These are phyloP conservation scores for Solanum chiquidenum DNA, from an alignment of 257 asterid genomes.

Conservation along the genomic window DNA sequence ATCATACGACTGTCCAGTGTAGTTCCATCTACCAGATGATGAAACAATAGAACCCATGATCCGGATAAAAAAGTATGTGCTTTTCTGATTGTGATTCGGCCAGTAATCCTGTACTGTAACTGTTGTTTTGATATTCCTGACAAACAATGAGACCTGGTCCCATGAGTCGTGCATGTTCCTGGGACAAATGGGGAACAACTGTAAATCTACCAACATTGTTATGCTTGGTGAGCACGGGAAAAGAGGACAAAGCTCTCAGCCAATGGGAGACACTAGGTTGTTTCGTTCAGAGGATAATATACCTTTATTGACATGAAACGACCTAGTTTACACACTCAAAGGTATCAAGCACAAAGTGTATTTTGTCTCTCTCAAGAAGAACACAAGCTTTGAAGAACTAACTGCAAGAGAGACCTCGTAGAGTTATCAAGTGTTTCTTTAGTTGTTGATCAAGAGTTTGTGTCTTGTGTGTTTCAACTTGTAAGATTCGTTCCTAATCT, in stretches of 20 bases:
- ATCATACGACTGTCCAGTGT: not conserved
- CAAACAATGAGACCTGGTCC: not conserved
- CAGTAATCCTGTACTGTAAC: not conserved
- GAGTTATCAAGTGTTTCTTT: not conserved
- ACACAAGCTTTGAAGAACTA: not conserved
- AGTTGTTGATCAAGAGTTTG: too few relatives aligned
- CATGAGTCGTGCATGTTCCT: not conserved
- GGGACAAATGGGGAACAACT: not conserved
- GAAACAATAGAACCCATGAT: not conserved
- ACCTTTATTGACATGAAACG: not conserved
- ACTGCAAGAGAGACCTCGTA: accelerated
- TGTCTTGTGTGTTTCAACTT: too few relatives aligned
- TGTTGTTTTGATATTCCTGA: not conserved
- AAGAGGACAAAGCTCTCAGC: not conserved
- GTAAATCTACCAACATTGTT: not conserved
- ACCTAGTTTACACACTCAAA: not conserved
- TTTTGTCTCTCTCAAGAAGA: not conserved
- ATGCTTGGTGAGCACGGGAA: not conserved
- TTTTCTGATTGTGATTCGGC: not conserved
- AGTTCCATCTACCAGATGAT: not conserved
- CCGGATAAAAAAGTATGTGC: not conserved
- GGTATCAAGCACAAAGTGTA: not conserved
- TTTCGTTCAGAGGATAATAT: not conserved
- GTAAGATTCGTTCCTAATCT: too few relatives aligned
- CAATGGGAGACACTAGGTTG: not conserved